Evolutionary conservation across 1,284 basidiomycete species (phyloP).

Genomic region (Acaromyces ingoldii): DNA sequence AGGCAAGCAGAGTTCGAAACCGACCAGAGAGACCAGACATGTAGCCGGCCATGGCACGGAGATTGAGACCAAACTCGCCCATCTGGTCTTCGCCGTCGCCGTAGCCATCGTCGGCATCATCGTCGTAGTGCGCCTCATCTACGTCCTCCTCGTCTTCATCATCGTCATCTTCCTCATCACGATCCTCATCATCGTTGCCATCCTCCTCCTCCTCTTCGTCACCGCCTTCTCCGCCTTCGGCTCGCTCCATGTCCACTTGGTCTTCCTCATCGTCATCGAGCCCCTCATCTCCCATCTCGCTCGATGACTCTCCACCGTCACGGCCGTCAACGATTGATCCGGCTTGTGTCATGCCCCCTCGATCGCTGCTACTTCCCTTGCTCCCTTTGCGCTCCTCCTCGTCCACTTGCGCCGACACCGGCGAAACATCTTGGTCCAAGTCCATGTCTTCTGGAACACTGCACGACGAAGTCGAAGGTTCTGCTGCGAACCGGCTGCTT

Average conservation of each 20-base stretch:
- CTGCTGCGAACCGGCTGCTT: background rate
- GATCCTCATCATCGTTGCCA: slow-evolving; percentile 13
- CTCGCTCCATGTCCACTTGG: slow-evolving; percentile 3
- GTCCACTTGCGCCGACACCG: too few species aligned
- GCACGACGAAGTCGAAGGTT: background rate
- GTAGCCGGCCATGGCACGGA: slow-evolving; percentile 44
- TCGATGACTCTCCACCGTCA: too few species aligned
- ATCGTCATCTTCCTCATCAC: slow-evolving; percentile 19
- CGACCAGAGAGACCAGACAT: slow-evolving; percentile 34
- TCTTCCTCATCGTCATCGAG: slow-evolving; percentile 12
- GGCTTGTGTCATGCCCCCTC: too few species aligned
- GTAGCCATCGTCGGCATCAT: slow-evolving; percentile 20
- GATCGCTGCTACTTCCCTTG: too few species aligned
- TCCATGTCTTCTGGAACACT: slow-evolving; percentile 1
- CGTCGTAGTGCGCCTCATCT: slow-evolving; percentile 14
- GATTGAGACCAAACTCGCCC: slow-evolving; percentile 35
- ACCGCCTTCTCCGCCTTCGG: slow-evolving; percentile 11
- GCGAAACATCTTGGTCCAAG: background rate
- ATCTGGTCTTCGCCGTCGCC: slow-evolving; percentile 16
- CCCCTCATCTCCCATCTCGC: background rate
- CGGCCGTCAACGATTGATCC: too few species aligned
- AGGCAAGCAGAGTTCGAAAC: slow-evolving; percentile 35
- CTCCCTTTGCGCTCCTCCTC: too few species aligned
- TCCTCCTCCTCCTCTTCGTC: slow-evolving; percentile 16
- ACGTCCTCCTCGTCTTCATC: slow-evolving; percentile 27